These are phyloP conservation scores for Kalmusia sp. DNA, from an alignment of 2,329 filamentous ascomycete species.

Conservation along the genomic window DNA sequence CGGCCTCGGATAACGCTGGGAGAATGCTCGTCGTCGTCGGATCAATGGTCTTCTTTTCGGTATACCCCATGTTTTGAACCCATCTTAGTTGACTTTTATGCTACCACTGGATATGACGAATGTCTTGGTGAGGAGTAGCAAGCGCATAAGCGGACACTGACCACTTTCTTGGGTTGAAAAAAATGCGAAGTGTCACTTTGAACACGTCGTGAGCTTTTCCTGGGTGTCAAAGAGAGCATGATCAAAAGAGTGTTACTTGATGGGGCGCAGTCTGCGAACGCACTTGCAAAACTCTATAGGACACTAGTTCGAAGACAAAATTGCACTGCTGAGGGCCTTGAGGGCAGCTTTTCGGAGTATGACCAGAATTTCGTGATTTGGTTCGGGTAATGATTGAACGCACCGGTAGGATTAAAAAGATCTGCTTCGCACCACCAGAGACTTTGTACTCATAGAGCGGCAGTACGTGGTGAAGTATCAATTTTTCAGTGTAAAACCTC, in stretches of 20 bases:
- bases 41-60: background rate
- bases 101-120: background rate
- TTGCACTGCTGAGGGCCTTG: no score
- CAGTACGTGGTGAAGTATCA: no score
- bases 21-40: background rate
- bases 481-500: no score
- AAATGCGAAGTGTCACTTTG: no score
- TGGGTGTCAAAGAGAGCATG: background rate
- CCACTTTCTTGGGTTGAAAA: no score
- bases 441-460: no score
- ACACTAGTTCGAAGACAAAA: background rate
- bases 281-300: background rate
- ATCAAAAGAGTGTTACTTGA: background rate
- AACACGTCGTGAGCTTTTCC: no score
- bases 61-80: background rate
- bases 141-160: background rate
- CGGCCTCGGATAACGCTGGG: background rate
- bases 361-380: no score
- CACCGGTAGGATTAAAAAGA: no score
- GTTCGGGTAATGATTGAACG: no score
- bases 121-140: background rate
- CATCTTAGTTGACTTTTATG: background rate
- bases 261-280: background rate
- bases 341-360: no score
- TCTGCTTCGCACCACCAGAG: no score